Evolutionary conservation across 2,329 filamentous ascomycete genomes (phyloP).

Genomic region (Epichloe amarillans): DNA sequence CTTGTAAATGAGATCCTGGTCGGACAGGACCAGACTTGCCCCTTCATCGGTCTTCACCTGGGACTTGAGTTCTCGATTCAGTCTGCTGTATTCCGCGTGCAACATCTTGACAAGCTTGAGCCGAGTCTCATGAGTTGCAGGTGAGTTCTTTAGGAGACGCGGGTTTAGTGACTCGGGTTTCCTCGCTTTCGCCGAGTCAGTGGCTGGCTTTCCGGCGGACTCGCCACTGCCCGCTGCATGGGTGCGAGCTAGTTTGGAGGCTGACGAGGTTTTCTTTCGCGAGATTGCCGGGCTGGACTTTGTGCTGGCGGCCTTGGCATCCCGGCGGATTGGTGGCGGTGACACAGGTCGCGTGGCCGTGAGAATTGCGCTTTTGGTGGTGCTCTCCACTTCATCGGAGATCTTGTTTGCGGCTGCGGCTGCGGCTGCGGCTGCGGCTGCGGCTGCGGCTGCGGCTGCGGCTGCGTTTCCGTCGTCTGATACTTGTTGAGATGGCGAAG

Average conservation of each 20-base stretch:
- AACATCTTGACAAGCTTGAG: constrained; percentile 47
- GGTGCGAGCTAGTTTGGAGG: not conserved
- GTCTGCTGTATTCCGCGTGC: constrained; percentile 49
- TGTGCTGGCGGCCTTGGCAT: constrained; percentile 7
- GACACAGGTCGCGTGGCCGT: constrained; percentile 19
- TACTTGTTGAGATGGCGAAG: not conserved
- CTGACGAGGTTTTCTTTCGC: not conserved
- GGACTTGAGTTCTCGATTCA: constrained; percentile 51
- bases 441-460: not conserved
- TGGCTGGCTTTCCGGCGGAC: not conserved
- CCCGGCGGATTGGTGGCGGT: constrained; percentile 17
- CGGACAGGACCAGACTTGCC: constrained; percentile 37
- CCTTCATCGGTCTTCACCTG: constrained; percentile 29
- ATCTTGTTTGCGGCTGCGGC: not conserved
- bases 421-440: not conserved
- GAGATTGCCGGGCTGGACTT: not conserved
- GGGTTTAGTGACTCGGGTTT: constrained; percentile 50
- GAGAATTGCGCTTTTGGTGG: not conserved
- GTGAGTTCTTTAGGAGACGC: constrained; percentile 44
- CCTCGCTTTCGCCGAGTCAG: not conserved
- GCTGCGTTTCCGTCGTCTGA: too few relatives aligned
- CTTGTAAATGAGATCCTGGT: constrained; percentile 54
- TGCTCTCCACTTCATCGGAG: not conserved
- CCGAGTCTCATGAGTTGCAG: constrained; percentile 43
- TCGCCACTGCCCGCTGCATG: not conserved